A percentile compares a stretch with the other conserved stretches of the same genome.
Conservation (phyloP, 805 yeast species). For the Candida ovalis region DNA sequence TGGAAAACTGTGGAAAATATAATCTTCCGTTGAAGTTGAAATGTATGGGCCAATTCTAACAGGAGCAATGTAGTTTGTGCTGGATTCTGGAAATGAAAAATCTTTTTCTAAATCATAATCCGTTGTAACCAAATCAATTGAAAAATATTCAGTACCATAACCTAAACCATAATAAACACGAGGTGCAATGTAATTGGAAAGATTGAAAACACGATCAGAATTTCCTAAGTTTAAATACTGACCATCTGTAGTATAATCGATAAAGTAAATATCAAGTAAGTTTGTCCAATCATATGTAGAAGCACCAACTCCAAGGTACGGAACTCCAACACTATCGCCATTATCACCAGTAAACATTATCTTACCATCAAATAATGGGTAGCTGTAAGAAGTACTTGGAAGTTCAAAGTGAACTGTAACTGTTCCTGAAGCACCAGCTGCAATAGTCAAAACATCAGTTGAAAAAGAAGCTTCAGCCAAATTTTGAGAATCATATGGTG, state of each 20-base stretch:
- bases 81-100: conserved; percentile 9
- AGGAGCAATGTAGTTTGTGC: conserved; percentile 3
- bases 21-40: background rate
- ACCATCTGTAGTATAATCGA: background rate
- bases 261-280: conserved; percentile 1
- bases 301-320: conserved; percentile 14
- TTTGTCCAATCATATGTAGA: conserved; percentile 8
- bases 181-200: conserved; percentile 2
- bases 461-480: conserved; percentile 8
- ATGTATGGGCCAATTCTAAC: background rate
- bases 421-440: conserved; percentile 7
- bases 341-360: conserved; percentile 13
- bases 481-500: background rate
- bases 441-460: conserved; percentile 1
- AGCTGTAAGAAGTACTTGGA: conserved; percentile 2
- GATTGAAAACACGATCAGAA: background rate
- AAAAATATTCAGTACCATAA: conserved; percentile 10
- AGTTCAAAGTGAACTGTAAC: conserved; percentile 5
- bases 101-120: conserved; percentile 12
- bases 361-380: conserved; percentile 11
- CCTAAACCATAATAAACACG: conserved; percentile 8
- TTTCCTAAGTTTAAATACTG: background rate
- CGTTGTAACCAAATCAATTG: conserved; percentile 9
- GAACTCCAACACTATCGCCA: conserved; percentile 12
- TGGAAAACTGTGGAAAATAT: background rate